Evolutionary conservation across 208 protist genomes (phyloP), one percentile per base, ranked within the genome.

Genomic region (Crithidia brevicula): DNA sequence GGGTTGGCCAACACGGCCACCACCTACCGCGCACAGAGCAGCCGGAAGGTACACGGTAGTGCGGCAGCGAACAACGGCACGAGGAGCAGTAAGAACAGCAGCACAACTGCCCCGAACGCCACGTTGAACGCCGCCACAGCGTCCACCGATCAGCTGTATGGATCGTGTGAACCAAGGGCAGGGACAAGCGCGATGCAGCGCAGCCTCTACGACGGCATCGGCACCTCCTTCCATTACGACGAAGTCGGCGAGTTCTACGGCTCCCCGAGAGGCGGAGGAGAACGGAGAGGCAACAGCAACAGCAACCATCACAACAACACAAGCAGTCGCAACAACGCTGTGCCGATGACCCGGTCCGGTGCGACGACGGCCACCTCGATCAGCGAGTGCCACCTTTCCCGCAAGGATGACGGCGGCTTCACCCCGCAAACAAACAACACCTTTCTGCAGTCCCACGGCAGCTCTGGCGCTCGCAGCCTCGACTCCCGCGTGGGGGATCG

Each of bases 311-410:
- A 16, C 10, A 7, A 7, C 36, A 40, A 40, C 36, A 40, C 10
- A 7, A 13, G 36, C 36, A 13, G 36, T 40, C n/a, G n/a, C n/a
- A n/a, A n/a, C n/a, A n/a, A 18, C 2, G 4, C 25, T 3, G 30
- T 23, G 20, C 5, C 5, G 15, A 30, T 10, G 0, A 23, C 2
- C 4, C 36, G 56, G 15, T 51, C 65, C n/a, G 36, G 40, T 23
- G 58, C 51, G 20, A 74, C 59, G 15, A 70, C 67, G 0, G 61
- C 38, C 20, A 72, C 72, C 4, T 67, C 73, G 3, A 6, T 79
- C 10, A 64, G 67, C 38, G 47, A 59, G 3, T 74, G 65, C 11
- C 73, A 79, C 51, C 60, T 79, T 18, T 79, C 73, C 15, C 73
- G 73, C 25, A 79, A 79, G 23, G 67, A 74, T 16, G 56, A 58